These are phyloP conservation scores for Globisporangium takayamanum DNA, from an alignment of 352 stramenopile genomes.

Conservation along the genomic window DNA sequence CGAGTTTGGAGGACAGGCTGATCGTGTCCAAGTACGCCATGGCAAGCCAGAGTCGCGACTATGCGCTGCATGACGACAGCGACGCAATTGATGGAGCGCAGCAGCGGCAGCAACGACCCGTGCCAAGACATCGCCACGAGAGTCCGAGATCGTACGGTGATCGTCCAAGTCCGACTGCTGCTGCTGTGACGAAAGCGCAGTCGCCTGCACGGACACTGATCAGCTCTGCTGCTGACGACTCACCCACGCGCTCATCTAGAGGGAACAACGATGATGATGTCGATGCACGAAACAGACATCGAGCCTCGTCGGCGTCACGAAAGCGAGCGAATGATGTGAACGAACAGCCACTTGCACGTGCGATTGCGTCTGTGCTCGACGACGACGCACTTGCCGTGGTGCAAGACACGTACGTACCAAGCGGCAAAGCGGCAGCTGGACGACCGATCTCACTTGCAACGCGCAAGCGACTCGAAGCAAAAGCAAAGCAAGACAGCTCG, in stretches of 20 bases:
- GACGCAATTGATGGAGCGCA: neutral
- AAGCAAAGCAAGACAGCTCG: conserved; percentile 37
- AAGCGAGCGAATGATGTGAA: neutral
- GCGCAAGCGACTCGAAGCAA: conserved; percentile 59
- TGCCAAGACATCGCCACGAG: neutral
- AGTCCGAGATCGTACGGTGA: conserved; percentile 17
- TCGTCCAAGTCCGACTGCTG: conserved; percentile 32
- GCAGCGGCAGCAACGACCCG: neutral
- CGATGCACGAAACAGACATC: neutral
- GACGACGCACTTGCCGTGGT: conserved; percentile 1
- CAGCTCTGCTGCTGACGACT: neutral
- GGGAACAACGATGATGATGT: neutral
- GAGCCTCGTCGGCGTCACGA: neutral
- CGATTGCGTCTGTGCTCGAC: neutral
- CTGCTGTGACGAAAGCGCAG: conserved; percentile 1
- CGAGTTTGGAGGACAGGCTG: conserved; percentile 23
- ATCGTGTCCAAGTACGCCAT: conserved; percentile 30
- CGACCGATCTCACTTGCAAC: conserved; percentile 33
- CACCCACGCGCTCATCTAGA: conserved; percentile 1
- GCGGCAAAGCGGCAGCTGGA: conserved; percentile 1
- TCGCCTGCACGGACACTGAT: neutral
- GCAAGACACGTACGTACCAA: conserved; percentile 3
- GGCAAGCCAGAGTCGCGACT: conserved; percentile 7
- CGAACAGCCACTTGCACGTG: neutral
- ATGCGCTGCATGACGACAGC: neutral